Conservation (phyloP, 371 early-diverging fungal genomes). For the Lichtheimia corymbifera region DNA sequence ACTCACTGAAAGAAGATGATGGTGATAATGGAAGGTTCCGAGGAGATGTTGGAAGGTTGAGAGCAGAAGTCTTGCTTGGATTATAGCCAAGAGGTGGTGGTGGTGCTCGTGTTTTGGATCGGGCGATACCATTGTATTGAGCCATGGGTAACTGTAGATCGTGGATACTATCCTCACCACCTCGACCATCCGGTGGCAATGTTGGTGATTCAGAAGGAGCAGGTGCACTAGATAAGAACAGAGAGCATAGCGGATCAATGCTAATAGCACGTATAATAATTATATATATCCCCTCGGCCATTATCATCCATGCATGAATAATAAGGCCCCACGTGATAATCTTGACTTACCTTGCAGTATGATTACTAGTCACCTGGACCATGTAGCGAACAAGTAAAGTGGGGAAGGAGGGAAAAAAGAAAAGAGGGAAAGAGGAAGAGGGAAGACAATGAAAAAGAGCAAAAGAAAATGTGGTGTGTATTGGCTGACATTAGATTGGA, state of each 20-base stretch:
- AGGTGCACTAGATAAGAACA: neutral
- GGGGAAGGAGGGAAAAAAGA: conserved; percentile 2
- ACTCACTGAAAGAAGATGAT: conserved; percentile 12
- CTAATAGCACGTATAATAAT: too few relatives aligned
- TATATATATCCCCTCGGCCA: neutral
- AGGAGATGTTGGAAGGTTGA: neutral
- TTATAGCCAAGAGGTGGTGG: conserved; percentile 3
- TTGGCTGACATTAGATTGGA: conserved; percentile 8
- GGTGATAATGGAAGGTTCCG: conserved; percentile 2
- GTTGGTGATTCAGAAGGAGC: conserved; percentile 20
- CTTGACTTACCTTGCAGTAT: neutral
- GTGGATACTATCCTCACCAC: neutral
- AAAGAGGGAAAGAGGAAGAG: neutral
- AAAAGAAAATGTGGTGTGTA: neutral
- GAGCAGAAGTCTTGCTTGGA: neutral
- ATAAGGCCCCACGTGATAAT: too few relatives aligned
- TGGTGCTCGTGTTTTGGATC: conserved; percentile 5
- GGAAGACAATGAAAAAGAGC: neutral
- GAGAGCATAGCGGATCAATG: too few relatives aligned
- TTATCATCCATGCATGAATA: neutral
- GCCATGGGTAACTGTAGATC: neutral
- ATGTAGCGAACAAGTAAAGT: neutral
- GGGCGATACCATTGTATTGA: too few relatives aligned
- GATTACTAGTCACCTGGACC: neutral
- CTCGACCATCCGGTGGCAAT: conserved; percentile 12